Percentiles rank a stretch among this genome's conserved stretches.
These are phyloP conservation scores for Plasmodium inui DNA, from an alignment of 169 alveolate genomes.

Conservation along the genomic window DNA sequence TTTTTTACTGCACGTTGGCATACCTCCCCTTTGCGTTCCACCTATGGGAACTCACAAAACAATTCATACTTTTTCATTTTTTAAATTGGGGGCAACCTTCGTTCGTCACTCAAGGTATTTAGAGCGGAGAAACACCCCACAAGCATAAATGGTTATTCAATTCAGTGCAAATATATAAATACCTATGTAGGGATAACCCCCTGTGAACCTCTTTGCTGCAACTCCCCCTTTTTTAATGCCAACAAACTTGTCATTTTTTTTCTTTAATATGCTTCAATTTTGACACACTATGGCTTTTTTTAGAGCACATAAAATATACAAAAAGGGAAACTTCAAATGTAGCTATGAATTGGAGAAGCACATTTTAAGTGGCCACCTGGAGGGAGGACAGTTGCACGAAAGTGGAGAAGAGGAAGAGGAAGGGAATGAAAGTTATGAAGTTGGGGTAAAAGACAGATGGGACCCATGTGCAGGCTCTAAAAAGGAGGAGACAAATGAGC, in stretches of 20 bases:
- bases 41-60: neutral
- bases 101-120: neutral
- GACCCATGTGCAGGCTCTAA: neutral
- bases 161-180: neutral
- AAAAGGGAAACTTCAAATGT: neutral
- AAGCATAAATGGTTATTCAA: neutral
- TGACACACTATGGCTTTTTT: neutral
- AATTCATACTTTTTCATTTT: neutral
- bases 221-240: neutral
- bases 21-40: neutral
- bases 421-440: conserved; percentile 7
- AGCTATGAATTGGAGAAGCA: neutral
- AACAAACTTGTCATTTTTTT: neutral
- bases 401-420: neutral
- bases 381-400: neutral
- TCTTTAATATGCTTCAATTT: neutral
- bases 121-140: neutral
- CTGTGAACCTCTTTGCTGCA: neutral
- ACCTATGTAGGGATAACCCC: neutral
- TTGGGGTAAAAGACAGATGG: neutral
- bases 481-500: neutral
- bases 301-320: neutral
- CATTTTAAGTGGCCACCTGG: neutral
- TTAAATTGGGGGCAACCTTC: neutral
- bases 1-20: neutral